Evolutionary conservation across 2,329 filamentous ascomycete species (phyloP), one percentile per base, ranked within the genome.

Genomic region (Ceratocystis ficicola): DNA sequence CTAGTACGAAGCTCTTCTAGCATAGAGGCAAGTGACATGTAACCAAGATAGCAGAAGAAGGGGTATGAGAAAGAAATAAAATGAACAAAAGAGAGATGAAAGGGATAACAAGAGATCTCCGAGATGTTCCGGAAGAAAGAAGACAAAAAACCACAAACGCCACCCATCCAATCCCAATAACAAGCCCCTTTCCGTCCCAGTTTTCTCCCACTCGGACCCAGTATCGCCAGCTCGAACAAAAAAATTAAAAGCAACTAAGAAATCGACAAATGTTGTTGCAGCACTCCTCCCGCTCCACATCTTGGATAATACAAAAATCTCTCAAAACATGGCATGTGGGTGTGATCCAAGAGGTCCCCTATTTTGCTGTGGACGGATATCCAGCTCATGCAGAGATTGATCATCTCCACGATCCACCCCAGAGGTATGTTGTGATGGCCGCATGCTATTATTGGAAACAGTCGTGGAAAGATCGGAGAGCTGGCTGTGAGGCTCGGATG

Each of bases 261-360:
- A 36, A 59, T 17, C 28, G 10, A 57, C 10, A 64, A 44, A 25
- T 44, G 32, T 44, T 20, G 25, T 28, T 22, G n/a, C 22, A 55
- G n/a, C 22, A 55, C 55, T 30, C 52, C 17, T 36, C 5, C 30
- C 28, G 17, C 25, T 15, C n/a, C 22, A 32, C 55, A 20, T 1
- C 6, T 8, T 25, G n/a, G 28, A 32, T 5, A 30, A 5, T 17
- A 17, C 55, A 59, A 36, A 48, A 30, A 2, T 44, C 28, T 8
- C 28, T 52, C 28, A 65, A 44, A 55, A 67, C 28, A 55, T 61
- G 17, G 55, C 57, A n/a, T 60, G 59, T 6, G 66, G 60, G 22
- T 67, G 59, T 30, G 66, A 65, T 17, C 66, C 66, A 25, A 67
- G 55, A 12, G 66, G 66, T 3, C 66, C 60, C 46, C 48, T 65